Conservation (phyloP, 331 rosid genomes). For the Dryas integrifolia region DNA sequence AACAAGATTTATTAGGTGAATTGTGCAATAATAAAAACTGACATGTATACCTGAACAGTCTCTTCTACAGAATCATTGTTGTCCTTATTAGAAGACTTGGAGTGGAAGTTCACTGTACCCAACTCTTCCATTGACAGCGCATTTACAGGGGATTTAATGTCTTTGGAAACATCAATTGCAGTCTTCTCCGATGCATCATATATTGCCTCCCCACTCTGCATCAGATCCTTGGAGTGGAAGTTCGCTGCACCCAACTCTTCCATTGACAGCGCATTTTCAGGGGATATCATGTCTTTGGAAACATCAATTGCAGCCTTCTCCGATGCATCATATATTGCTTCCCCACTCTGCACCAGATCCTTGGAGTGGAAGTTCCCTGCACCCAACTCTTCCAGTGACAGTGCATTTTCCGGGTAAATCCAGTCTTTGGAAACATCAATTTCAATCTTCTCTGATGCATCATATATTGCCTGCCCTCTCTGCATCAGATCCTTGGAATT, state of each 20-base stretch:
- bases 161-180: slow-evolving; percentile 26
- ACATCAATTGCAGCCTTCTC: slow-evolving; percentile 24
- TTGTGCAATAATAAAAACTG: background rate
- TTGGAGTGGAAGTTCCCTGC: slow-evolving; percentile 15
- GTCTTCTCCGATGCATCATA: slow-evolving; percentile 9
- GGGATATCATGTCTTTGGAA: slow-evolving; percentile 21
- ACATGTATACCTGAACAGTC: slow-evolving; percentile 47
- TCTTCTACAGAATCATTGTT: slow-evolving; percentile 28
- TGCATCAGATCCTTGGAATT: slow-evolving; percentile 28
- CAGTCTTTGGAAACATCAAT: slow-evolving; percentile 29
- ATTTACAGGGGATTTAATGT: slow-evolving; percentile 18
- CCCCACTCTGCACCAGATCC: slow-evolving; percentile 22
- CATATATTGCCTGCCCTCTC: slow-evolving; percentile 3
- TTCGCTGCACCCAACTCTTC: slow-evolving; percentile 24
- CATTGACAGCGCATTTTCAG: slow-evolving; percentile 21
- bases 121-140: slow-evolving; percentile 22
- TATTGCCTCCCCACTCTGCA: slow-evolving; percentile 17
- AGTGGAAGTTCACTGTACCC: slow-evolving; percentile 17
- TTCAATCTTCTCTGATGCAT: slow-evolving; percentile 9
- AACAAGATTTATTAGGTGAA: background rate
- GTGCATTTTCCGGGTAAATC: slow-evolving; percentile 15
- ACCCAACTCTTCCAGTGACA: slow-evolving; percentile 26
- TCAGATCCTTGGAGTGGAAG: slow-evolving; percentile 15
- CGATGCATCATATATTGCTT: background rate
- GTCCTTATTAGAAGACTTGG: slow-evolving; percentile 20